Base-by-base conservation (phyloP, 305 asterid genomes). In the Plantago lanceolata region DNA sequence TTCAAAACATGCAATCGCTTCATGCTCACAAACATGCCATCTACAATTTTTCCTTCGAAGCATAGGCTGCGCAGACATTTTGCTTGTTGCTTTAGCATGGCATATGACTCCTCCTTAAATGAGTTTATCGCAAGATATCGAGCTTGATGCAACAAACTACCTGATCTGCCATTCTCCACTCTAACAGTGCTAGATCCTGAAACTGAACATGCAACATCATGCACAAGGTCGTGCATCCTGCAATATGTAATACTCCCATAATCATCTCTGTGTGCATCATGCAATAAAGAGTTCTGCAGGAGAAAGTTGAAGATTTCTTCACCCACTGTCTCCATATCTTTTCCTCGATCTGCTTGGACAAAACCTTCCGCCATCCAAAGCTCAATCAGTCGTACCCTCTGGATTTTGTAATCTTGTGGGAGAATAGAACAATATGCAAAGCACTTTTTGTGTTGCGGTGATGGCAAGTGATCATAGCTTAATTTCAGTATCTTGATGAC, bases 381-480 rank as follows among this genome's bases (percentile, higher is more conserved):
- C 14, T 51, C 16, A 4, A 51, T 51, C 6, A 51, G 4, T 15
- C 2, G 3, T 19, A 3, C 6, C 29, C 13, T 51, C 7, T 6
- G 14, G 28, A 51, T 51, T 0, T 0, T 19, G 29, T 0, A 51
- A 51, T 8, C 56, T 51, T 19, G 7, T 14, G 56, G 56, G 0
- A 51, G 19, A 6, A 51, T 11, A 5, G 29, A 51, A 8, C 28
- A 51, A 7, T 19, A 51, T 1, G 29, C 56, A 51, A 51, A 19
- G 19, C 56, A 51, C 29, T 19, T 51, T 51, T 79, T 75, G 1
- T 17, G 67, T 17, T 33, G 66, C n/a, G n/a, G 48, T 8, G 71
- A 40, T 19, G 71, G 69, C 70, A 79, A 54, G 48, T 43, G 48
- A 57, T 73, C 75, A 33, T 67, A 79, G 47, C 81, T 79, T 53